phyloP scores from a whole-genome alignment of 116 monocot genomes.

The Papilionanthe hybrid region DNA sequence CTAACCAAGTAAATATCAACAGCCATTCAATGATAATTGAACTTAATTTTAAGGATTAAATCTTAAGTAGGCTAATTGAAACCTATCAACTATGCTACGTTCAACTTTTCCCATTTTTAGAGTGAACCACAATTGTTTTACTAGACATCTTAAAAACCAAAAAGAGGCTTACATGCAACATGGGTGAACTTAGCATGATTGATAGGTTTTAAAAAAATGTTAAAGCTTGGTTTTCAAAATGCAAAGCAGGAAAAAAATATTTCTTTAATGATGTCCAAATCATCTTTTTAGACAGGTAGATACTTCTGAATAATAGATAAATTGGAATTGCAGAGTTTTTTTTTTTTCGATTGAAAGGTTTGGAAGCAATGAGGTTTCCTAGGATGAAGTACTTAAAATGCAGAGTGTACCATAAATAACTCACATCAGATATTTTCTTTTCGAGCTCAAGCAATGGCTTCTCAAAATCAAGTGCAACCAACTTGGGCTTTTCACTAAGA shows the following conservation, averaged over 20 bases:
- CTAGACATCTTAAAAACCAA: too few relatives aligned
- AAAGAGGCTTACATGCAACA: too few relatives aligned
- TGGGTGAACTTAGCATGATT: too few relatives aligned
- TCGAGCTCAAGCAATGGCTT: slow-evolving; percentile 70
- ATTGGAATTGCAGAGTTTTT: background rate
- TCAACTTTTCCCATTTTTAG: too few relatives aligned
- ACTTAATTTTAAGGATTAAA: too few relatives aligned
- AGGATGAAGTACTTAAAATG: background rate
- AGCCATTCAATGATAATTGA: too few relatives aligned
- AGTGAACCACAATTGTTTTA: too few relatives aligned
- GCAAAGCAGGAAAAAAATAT: too few relatives aligned
- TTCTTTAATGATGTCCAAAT: background rate
- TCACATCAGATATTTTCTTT: slow-evolving; percentile 63
- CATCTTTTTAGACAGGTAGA: background rate
- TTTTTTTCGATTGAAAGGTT: background rate
- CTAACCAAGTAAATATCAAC: too few relatives aligned
- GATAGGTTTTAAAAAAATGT: background rate
- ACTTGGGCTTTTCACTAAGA: slow-evolving; percentile 58
- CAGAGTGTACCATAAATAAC: slow-evolving; percentile 9
- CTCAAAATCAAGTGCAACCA: slow-evolving; percentile 73
- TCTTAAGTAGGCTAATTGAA: too few relatives aligned
- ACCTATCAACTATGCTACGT: too few relatives aligned
- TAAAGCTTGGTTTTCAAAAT: background rate
- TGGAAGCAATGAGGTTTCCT: background rate
- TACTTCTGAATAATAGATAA: background rate